Conservation (phyloP, 1,284 basidiomycete genomes). For the Cerioporus squamosus region DNA sequence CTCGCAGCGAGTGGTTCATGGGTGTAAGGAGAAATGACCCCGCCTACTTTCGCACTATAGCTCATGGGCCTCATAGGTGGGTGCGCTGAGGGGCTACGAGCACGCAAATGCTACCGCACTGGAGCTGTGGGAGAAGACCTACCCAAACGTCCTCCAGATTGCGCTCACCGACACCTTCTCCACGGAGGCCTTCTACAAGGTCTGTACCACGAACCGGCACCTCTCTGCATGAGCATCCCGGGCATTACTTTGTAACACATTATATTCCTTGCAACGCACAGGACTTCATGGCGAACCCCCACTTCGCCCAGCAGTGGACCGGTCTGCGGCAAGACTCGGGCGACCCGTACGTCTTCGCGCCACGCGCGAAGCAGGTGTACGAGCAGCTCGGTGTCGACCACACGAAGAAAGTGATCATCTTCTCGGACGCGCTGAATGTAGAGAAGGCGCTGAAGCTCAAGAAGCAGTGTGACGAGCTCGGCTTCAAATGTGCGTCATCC, state of each 20-base stretch:
- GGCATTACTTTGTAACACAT: background rate
- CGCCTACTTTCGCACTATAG: background rate
- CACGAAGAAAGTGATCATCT: slow-evolving; percentile 75
- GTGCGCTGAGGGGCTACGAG: slow-evolving; percentile 82
- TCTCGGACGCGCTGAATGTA: slow-evolving; percentile 80
- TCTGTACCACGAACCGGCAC: slow-evolving; percentile 28
- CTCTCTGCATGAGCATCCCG: too few species aligned
- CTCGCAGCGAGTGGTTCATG: slow-evolving; percentile 91
- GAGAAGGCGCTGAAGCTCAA: slow-evolving; percentile 75
- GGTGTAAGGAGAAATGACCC: slow-evolving; percentile 53
- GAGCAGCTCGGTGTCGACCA: slow-evolving; percentile 67
- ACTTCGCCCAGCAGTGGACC: slow-evolving; percentile 71
- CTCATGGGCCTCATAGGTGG: slow-evolving; percentile 52
- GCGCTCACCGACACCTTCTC: slow-evolving; percentile 95
- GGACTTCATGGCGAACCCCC: slow-evolving; percentile 67
- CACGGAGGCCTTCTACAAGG: slow-evolving; percentile 81
- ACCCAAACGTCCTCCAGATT: slow-evolving; percentile 61
- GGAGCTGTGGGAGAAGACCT: slow-evolving; percentile 84
- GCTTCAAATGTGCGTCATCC: slow-evolving; percentile 63
- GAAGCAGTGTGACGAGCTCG: slow-evolving; percentile 73
- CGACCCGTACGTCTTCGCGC: slow-evolving; percentile 80
- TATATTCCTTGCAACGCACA: slow-evolving; percentile 21
- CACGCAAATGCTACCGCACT: slow-evolving; percentile 76
- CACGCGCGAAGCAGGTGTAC: slow-evolving; percentile 73
- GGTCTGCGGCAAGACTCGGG: slow-evolving; percentile 93